Conservation (phyloP, 2,329 filamentous ascomycete species). For the Claviceps sp. region DNA sequence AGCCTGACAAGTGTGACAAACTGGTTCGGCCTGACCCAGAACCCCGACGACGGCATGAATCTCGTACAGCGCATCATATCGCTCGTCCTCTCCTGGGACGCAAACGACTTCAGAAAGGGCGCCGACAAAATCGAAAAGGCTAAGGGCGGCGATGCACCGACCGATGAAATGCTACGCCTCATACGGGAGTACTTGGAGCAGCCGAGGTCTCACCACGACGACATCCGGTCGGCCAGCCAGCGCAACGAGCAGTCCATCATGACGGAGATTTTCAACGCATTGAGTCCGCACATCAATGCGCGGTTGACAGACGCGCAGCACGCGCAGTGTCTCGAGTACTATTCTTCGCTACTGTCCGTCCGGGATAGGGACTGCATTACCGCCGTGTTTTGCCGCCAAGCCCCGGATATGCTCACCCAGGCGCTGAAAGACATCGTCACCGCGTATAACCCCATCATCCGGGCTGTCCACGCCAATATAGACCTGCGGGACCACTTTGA, state of each 20-base stretch:
- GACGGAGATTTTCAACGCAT: constrained; percentile 45
- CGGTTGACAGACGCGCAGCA: constrained; percentile 48
- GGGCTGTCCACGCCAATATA: constrained; percentile 55
- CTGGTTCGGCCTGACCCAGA: constrained; percentile 61
- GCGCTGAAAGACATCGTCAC: constrained; percentile 49
- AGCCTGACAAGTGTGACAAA: constrained; percentile 63
- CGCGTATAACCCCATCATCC: constrained; percentile 63
- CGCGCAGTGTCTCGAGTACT: constrained; percentile 52
- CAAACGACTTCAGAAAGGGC: constrained; percentile 52
- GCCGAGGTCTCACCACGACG: constrained; percentile 42
- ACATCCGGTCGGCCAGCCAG: constrained; percentile 41
- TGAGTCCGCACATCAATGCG: constrained; percentile 30
- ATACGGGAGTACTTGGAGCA: constrained; percentile 45
- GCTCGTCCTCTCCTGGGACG: constrained; percentile 60
- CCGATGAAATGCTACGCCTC: constrained; percentile 45
- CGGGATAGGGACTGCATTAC: constrained; percentile 62
- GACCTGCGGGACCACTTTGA: constrained; percentile 57
- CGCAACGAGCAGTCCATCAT: constrained; percentile 45
- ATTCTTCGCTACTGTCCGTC: constrained; percentile 55
- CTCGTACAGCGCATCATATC: constrained; percentile 65
- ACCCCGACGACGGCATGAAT: constrained; percentile 68
- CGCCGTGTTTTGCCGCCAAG: constrained; percentile 50
- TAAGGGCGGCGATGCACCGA: constrained; percentile 33
- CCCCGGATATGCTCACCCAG: constrained; percentile 60
- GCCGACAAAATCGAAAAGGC: constrained; percentile 50